These are phyloP conservation scores for Lathyrus oleraceus DNA, from an alignment of 306 rosid species.

Conservation along the genomic window DNA sequence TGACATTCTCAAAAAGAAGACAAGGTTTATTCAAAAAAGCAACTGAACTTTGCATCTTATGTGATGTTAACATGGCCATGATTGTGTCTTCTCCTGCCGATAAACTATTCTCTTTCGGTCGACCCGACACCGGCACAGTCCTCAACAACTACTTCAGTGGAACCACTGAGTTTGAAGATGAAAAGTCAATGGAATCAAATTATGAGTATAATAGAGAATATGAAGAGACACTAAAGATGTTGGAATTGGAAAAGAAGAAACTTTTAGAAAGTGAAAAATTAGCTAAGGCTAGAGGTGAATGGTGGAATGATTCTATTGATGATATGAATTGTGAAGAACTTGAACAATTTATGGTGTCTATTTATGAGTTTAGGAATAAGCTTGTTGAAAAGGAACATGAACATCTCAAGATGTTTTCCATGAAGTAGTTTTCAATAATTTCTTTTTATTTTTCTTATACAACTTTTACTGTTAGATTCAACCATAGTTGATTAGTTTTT, in stretches of 20 bases:
- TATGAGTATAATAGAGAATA: constrained; percentile 32
- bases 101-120: constrained; percentile 48
- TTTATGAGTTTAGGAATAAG: constrained; percentile 45
- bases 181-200: no score
- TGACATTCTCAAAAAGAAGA: constrained; percentile 57
- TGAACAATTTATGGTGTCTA: constrained; percentile 29
- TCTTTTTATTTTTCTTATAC: no score
- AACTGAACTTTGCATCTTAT: constrained; percentile 50
- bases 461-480: no score
- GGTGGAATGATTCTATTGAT: constrained; percentile 49
- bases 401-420: no score
- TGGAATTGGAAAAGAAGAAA: constrained; percentile 44
- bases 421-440: no score
- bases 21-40: constrained; percentile 57
- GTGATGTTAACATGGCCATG: constrained; percentile 44
- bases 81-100: constrained; percentile 51
- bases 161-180: neutral
- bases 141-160: constrained; percentile 34
- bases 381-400: neutral
- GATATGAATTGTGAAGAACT: constrained; percentile 38
- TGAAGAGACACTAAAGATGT: constrained; percentile 32
- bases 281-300: constrained; percentile 9
- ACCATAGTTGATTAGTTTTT: no score
- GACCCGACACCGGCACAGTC: constrained; percentile 38
- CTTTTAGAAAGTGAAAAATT: neutral